These are phyloP conservation scores for Noccaea caerulescens DNA, from an alignment of 345 rosid species.

Conservation along the genomic window DNA sequence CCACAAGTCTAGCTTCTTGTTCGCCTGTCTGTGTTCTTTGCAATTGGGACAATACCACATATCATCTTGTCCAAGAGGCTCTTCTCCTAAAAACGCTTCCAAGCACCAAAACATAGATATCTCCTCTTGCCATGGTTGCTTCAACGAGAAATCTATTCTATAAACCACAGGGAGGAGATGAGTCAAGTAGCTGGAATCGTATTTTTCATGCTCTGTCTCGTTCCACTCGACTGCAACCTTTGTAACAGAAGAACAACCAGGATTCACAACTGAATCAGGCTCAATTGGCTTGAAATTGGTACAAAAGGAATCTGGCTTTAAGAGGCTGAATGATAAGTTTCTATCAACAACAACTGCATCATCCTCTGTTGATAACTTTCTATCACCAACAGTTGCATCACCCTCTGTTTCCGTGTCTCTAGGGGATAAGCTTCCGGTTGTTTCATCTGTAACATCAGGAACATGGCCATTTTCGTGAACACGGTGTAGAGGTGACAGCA, in stretches of 20 bases:
- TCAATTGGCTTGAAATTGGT: slow-evolving; percentile 51
- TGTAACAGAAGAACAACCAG: slow-evolving; percentile 42
- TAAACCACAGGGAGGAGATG: slow-evolving; percentile 77
- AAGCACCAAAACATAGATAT: slow-evolving; percentile 88
- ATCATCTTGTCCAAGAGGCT: slow-evolving; percentile 91
- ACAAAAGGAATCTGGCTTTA: slow-evolving; percentile 48
- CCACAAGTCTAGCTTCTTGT: slow-evolving; percentile 94
- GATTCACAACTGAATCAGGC: slow-evolving; percentile 53
- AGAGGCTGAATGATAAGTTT: slow-evolving; percentile 54
- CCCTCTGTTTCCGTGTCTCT: slow-evolving; percentile 49
- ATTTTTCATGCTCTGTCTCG: slow-evolving; percentile 58
- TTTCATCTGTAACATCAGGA: slow-evolving; percentile 53
- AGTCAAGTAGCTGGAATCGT: slow-evolving; percentile 74
- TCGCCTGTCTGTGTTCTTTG: slow-evolving; percentile 88
- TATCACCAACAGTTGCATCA: slow-evolving; percentile 15
- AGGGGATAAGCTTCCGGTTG: slow-evolving; percentile 47
- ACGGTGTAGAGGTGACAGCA: slow-evolving; percentile 71
- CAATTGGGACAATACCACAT: slow-evolving; percentile 97
- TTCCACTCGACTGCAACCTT: slow-evolving; percentile 74
- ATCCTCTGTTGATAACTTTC: slow-evolving; percentile 50
- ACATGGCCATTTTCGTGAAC: slow-evolving; percentile 56
- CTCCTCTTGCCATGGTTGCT: slow-evolving; percentile 76
- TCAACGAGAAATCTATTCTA: slow-evolving; percentile 59
- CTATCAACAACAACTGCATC: slow-evolving; percentile 25
- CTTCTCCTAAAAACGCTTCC: slow-evolving; percentile 93